Evolutionary conservation across 768 basidiomycete species (phyloP).

Genomic region (Trametes cubensis): DNA sequence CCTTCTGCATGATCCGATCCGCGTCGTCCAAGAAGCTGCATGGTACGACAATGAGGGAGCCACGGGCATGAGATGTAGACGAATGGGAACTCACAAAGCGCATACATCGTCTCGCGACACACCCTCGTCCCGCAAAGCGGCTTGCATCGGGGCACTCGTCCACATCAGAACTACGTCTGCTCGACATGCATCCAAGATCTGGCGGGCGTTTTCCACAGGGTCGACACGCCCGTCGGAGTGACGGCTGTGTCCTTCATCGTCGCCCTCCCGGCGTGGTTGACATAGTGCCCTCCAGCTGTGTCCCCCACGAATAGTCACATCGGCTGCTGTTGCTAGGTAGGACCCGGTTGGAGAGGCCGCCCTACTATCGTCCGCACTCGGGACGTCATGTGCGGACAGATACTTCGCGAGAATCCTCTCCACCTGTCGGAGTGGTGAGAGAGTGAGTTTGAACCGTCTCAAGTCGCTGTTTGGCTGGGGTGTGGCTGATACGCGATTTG

Average conservation of each 20-base stretch:
- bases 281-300: slow-evolving; percentile 54
- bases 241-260: slow-evolving; percentile 24
- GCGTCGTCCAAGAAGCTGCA: slow-evolving; percentile 62
- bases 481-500: slow-evolving; percentile 19
- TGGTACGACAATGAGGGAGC: background rate
- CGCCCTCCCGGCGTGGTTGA: slow-evolving; percentile 12
- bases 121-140: slow-evolving; percentile 44
- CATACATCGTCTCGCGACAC: slow-evolving; percentile 58
- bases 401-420: slow-evolving; percentile 51
- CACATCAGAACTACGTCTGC: slow-evolving; percentile 60
- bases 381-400: slow-evolving; percentile 39
- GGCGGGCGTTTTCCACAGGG: slow-evolving; percentile 45
- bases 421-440: slow-evolving; percentile 58
- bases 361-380: slow-evolving; percentile 19
- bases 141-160: slow-evolving; percentile 49
- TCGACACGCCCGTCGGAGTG: slow-evolving; percentile 26
- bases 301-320: slow-evolving; percentile 50
- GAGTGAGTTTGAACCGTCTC: slow-evolving; percentile 49
- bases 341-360: slow-evolving; percentile 34
- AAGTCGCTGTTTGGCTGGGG: slow-evolving; percentile 35
- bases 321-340: slow-evolving; percentile 53
- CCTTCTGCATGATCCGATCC: slow-evolving; percentile 48
- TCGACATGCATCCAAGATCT: slow-evolving; percentile 55
- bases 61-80: background rate
- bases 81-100: slow-evolving; percentile 54